phyloP scores from a whole-genome alignment of 2,329 filamentous ascomycete genomes.

The Fusarium sp. region DNA sequence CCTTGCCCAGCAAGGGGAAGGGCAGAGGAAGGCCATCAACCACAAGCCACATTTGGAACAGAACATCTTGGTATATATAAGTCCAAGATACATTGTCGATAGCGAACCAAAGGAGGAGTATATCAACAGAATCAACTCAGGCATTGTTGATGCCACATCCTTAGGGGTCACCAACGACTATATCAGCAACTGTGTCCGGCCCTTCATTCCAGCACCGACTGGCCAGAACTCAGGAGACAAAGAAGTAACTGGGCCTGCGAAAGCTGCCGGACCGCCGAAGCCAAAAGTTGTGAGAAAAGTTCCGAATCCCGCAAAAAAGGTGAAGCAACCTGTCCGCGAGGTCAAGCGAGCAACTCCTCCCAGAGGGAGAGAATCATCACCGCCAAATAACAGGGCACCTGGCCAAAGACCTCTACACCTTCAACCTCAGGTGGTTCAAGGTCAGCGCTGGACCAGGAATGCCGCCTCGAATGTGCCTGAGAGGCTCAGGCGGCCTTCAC shows the following conservation, averaged over 20 bases:
- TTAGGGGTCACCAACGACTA: conserved; percentile 52
- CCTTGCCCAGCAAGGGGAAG: conserved; percentile 31
- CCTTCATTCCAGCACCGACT: conserved; percentile 47
- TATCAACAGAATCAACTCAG: conserved; percentile 53
- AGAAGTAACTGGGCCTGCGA: not conserved
- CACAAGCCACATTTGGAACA: conserved; percentile 42
- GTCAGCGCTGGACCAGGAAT: conserved; percentile 7
- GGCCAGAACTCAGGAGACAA: conserved; percentile 21
- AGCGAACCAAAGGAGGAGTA: conserved; percentile 54
- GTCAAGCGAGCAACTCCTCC: conserved; percentile 23
- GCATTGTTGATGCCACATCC: conserved; percentile 49
- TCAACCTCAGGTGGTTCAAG: conserved; percentile 3
- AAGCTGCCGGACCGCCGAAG: conserved; percentile 7
- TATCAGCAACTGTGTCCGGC: conserved; percentile 51
- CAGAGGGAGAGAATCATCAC: conserved; percentile 41
- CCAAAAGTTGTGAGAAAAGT: conserved; percentile 33
- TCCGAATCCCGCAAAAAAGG: conserved; percentile 18
- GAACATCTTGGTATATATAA: conserved; percentile 55
- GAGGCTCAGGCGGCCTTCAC: conserved; percentile 4
- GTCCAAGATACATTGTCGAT: conserved; percentile 46
- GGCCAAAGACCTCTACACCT: conserved; percentile 3
- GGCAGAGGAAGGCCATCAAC: conserved; percentile 25
- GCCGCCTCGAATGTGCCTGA: conserved; percentile 4
- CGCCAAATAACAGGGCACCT: conserved; percentile 30
- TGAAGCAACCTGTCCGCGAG: conserved; percentile 27